Percentiles rank a stretch among this genome's conserved stretches.
These are phyloP conservation scores for Wickerhamia fluorescens DNA, from an alignment of 805 yeast genomes.

Conservation along the genomic window DNA sequence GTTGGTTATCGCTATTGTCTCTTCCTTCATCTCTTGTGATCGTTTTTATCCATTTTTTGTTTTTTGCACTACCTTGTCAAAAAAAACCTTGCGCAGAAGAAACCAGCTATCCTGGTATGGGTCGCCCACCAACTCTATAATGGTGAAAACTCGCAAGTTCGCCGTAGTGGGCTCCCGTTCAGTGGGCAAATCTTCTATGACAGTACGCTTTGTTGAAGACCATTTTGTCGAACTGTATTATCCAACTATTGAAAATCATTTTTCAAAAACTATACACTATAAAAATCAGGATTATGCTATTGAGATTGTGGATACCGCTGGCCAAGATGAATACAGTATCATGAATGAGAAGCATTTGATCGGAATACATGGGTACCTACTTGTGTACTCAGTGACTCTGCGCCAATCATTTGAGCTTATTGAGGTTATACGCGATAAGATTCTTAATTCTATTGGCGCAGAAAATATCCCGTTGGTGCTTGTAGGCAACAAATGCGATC, in stretches of 20 bases:
- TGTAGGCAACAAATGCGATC: conserved; percentile 65
- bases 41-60: no score
- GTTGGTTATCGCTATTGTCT: no score
- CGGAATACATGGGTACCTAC: conserved; percentile 76
- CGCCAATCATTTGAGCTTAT: conserved; percentile 72
- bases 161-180: conserved; percentile 86
- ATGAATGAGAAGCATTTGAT: conserved; percentile 72
- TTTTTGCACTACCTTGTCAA: no score
- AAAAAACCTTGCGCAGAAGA: no score
- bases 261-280: conserved; percentile 59
- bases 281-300: conserved; percentile 71
- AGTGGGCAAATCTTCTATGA: conserved; percentile 82
- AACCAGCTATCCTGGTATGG: no score
- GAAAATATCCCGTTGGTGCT: conserved; percentile 43
- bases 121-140: conserved; percentile 6
- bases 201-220: conserved; percentile 79
- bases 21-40: no score
- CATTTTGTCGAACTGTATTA: conserved; percentile 85
- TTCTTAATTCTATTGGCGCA: conserved; percentile 56
- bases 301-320: conserved; percentile 88
- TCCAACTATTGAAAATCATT: conserved; percentile 87
- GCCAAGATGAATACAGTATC: conserved; percentile 83
- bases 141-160: conserved; percentile 58
- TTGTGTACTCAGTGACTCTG: conserved; percentile 78
- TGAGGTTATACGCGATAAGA: conserved; percentile 73